Conservation (phyloP, 768 basidiomycete species). For the Leucogyrophana mollusca region DNA sequence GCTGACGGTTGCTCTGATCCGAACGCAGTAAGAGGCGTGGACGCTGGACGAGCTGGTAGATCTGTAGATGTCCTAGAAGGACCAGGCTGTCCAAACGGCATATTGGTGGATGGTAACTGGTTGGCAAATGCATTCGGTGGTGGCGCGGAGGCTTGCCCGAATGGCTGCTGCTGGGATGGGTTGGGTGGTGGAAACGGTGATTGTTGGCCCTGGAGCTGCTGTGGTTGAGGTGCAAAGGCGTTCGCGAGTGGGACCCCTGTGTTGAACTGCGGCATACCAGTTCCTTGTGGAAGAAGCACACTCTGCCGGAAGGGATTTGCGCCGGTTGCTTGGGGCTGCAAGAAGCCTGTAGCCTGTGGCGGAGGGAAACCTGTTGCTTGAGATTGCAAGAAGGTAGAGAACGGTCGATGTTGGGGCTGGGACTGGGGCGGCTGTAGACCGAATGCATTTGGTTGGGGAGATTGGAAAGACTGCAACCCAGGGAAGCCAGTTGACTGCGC, state of each 20-base stretch:
- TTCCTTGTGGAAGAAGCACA: constrained; percentile 63
- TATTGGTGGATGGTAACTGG: constrained; percentile 7
- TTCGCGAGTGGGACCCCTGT: constrained; percentile 18
- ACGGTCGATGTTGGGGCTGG: constrained; percentile 47
- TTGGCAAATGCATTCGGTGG: too few species aligned
- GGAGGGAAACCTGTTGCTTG: constrained; percentile 52
- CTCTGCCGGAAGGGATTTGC: constrained; percentile 85
- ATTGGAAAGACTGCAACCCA: not conserved
- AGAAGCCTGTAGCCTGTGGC: constrained; percentile 49
- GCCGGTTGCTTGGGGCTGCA: constrained; percentile 57
- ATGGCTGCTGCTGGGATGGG: constrained; percentile 13
- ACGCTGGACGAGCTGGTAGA: constrained; percentile 61
- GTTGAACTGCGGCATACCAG: constrained; percentile 52
- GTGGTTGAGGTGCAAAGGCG: constrained; percentile 7
- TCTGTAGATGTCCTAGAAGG: constrained; percentile 7
- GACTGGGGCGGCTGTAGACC: constrained; percentile 36
- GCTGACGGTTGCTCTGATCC: constrained; percentile 21
- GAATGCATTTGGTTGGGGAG: constrained; percentile 13
- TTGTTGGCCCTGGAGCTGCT: constrained; percentile 8
- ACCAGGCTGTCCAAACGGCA: constrained; percentile 6
- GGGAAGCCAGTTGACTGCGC: constrained; percentile 8
- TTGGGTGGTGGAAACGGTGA: constrained; percentile 10
- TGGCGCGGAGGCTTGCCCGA: too few species aligned
- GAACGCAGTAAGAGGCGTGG: constrained; percentile 62
- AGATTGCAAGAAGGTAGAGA: constrained; percentile 54